Conservation (phyloP, 768 basidiomycete genomes). For the Tricholoma flavovirens region DNA sequence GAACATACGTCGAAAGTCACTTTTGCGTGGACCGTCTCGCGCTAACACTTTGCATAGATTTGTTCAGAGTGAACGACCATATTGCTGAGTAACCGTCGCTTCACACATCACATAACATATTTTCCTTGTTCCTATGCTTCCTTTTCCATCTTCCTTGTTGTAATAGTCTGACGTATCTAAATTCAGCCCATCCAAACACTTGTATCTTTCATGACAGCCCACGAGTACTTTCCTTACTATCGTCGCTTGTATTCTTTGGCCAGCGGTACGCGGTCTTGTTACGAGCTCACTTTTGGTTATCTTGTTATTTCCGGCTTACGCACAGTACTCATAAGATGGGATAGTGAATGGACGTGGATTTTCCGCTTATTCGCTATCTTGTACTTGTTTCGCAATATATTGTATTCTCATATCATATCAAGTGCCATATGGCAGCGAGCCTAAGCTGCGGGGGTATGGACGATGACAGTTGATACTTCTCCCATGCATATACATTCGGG, state of each 20-base stretch:
- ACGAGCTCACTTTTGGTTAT: not conserved
- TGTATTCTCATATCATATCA: constrained; percentile 2
- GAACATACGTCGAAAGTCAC: not conserved
- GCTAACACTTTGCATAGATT: constrained; percentile 1
- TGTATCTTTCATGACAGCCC: constrained; percentile 2
- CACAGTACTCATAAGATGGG: constrained; percentile 29
- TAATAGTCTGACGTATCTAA: not conserved
- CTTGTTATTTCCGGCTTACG: not conserved
- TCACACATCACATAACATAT: constrained; percentile 6
- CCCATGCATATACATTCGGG: no score
- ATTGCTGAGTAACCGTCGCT: not conserved
- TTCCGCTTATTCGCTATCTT: constrained; percentile 44
- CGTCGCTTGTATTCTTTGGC: constrained; percentile 1
- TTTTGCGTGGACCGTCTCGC: not conserved
- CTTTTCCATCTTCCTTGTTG: constrained; percentile 7
- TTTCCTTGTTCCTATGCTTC: constrained; percentile 17
- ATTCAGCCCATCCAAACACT: not conserved
- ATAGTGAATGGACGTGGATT: constrained; percentile 51
- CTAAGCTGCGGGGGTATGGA: not conserved
- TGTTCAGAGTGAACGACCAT: not conserved
- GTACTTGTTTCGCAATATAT: constrained; percentile 37
- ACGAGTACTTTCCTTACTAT: constrained; percentile 4
- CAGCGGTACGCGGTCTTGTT: constrained; percentile 2
- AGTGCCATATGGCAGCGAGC: not conserved
- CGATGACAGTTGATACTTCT: no score